phyloP scores from a whole-genome alignment of 2,329 filamentous ascomycete species.

The Paraphoma chrysanthemicola region DNA sequence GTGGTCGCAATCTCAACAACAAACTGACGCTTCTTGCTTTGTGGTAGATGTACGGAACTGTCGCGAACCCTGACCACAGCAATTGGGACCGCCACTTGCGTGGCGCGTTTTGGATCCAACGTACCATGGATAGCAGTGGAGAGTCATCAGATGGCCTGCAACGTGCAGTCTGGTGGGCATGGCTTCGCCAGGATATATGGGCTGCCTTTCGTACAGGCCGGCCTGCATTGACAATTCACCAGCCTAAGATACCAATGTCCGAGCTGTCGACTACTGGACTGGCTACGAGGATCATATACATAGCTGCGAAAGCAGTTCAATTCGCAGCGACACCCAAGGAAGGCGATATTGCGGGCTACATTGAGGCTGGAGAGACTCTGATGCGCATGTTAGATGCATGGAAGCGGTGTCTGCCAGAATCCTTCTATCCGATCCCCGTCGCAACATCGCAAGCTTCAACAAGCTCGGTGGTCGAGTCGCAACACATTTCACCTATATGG shows the following conservation, averaged over 20 bases:
- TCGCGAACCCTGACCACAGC: slow-evolving; percentile 48
- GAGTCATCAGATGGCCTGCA: slow-evolving; percentile 61
- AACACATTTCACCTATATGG: slow-evolving; percentile 27
- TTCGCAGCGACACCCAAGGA: slow-evolving; percentile 60
- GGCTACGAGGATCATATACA: slow-evolving; percentile 60
- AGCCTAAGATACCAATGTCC: slow-evolving; percentile 56
- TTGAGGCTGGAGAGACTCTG: slow-evolving; percentile 55
- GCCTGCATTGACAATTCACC: slow-evolving; percentile 65
- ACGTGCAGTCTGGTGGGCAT: slow-evolving; percentile 70
- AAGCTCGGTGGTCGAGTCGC: slow-evolving; percentile 2
- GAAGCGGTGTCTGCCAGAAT: slow-evolving; percentile 51
- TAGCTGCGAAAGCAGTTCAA: slow-evolving; percentile 64
- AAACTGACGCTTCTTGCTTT: not conserved
- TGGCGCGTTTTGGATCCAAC: slow-evolving; percentile 70
- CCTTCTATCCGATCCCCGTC: slow-evolving; percentile 53
- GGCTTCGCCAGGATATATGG: slow-evolving; percentile 70
- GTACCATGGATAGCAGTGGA: slow-evolving; percentile 65
- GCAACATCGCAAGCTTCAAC: slow-evolving; percentile 14
- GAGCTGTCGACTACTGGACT: slow-evolving; percentile 61
- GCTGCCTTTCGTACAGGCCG: slow-evolving; percentile 66
- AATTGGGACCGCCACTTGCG: slow-evolving; percentile 69
- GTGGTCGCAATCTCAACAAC: too few relatives aligned
- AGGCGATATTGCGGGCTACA: slow-evolving; percentile 45
- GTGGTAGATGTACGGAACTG: slow-evolving; percentile 62
- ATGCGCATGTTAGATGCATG: slow-evolving; percentile 60